These are phyloP conservation scores for Arthrocladium fulminans DNA, from an alignment of 2,329 filamentous ascomycete species.

Conservation along the genomic window DNA sequence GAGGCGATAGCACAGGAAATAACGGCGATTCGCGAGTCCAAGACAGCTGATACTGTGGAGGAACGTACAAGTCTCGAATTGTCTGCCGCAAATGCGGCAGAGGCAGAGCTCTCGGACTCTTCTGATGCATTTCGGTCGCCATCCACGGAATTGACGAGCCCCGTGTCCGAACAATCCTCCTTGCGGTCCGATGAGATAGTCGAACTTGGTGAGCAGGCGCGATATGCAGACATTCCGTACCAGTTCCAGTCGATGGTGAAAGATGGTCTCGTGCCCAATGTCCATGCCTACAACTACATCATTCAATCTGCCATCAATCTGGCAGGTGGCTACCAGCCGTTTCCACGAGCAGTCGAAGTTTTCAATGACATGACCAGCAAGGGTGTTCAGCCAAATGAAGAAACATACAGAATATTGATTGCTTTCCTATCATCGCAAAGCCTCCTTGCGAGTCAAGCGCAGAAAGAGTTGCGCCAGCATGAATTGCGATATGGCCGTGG, in stretches of 20 bases:
- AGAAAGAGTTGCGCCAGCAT: slow-evolving; percentile 68
- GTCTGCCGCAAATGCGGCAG: slow-evolving; percentile 6
- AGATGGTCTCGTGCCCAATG: slow-evolving; percentile 69
- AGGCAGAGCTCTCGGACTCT: slow-evolving; percentile 11
- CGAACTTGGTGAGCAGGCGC: slow-evolving; percentile 59
- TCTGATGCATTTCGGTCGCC: slow-evolving; percentile 30
- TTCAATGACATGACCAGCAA: slow-evolving; percentile 94
- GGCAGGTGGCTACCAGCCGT: slow-evolving; percentile 72
- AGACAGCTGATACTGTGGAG: slow-evolving; percentile 24
- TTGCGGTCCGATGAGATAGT: slow-evolving; percentile 71
- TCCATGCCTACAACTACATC: slow-evolving; percentile 84
- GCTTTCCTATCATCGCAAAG: slow-evolving; percentile 72
- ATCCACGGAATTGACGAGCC: slow-evolving; percentile 25
- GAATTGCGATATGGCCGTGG: slow-evolving; percentile 75
- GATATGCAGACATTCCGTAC: slow-evolving; percentile 79
- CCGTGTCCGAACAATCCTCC: slow-evolving; percentile 53
- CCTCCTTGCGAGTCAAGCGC: slow-evolving; percentile 65
- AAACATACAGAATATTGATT: slow-evolving; percentile 83
- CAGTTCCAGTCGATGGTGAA: slow-evolving; percentile 86
- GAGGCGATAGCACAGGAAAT: slow-evolving; percentile 76
- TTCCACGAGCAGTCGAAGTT: slow-evolving; percentile 85
- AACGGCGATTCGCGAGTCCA: slow-evolving; percentile 47
- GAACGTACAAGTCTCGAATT: slow-evolving; percentile 13
- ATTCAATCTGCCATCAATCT: slow-evolving; percentile 76
- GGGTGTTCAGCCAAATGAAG: slow-evolving; percentile 68